Base-by-base conservation (phyloP, 2,329 filamentous ascomycete species). In the Fusarium poae region DNA sequence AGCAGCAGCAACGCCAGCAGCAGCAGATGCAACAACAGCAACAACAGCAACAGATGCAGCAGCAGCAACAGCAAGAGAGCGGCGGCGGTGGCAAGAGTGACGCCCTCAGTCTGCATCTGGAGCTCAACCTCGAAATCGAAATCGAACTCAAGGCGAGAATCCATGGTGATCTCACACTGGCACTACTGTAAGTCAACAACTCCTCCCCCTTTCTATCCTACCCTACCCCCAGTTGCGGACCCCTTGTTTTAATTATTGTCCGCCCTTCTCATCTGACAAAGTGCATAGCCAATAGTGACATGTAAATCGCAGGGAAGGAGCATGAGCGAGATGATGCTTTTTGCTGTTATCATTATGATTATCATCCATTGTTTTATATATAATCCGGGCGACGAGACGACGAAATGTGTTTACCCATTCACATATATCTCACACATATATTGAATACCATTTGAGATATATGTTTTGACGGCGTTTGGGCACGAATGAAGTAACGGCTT, bases 131-230 rank as follows among this genome's bases (percentile, higher is more conserved):
- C 59, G 92, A 96, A 71, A 86, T 96, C 50, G 92, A 96, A 79
- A 92, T 96, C 65, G 91, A 93, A 74, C 85, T 96, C 65, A 96
- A 96, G 84, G 92, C 92, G 21, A 90, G 91, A 79, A 94, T 96
- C 70, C 89, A 94, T 74, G 93, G 93, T 75, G 93, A 97, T 81
- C 81, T 97, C 68, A 94, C 92, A 34, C 80, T 96, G 69, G 91
- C 89, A 68, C 84, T 96, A 72, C 80, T 87, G 84, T 87, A 81
- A 79, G 84, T 54, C 13, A 15, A 39, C 46, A 21, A 5, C 6
- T 20, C 34, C 27, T 13, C 12, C 20, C 37, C 25, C 13, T 16
- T 30, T 29, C 15, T 18, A 2, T 27, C 46, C 25, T 20, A 29
- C 30, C 46, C 46, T 49, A 15, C 18, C 13, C 32, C 32, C 6